These are phyloP conservation scores for Mariannaea sp. DNA, from an alignment of 2,329 filamentous ascomycete species.

Conservation along the genomic window DNA sequence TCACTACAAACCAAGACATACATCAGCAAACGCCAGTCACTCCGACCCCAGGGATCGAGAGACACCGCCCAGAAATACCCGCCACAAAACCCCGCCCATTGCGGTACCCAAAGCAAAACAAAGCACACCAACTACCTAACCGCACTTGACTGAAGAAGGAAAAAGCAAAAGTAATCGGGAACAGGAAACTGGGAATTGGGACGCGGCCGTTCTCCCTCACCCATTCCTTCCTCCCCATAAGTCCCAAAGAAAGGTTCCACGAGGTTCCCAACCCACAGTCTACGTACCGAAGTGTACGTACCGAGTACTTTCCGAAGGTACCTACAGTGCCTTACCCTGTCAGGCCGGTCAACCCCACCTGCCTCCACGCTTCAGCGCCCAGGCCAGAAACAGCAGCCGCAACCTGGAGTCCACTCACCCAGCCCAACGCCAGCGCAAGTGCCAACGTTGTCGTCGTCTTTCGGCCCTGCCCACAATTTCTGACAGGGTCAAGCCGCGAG, in stretches of 20 bases:
- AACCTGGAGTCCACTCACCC: constrained; percentile 22
- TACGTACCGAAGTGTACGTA: no score
- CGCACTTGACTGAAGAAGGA: not conserved
- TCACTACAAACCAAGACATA: not conserved
- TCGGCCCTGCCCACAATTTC: constrained; percentile 15
- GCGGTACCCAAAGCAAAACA: not conserved
- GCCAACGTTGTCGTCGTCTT: constrained; percentile 7
- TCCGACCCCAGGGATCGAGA: constrained; percentile 3
- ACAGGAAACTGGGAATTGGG: constrained; percentile 16
- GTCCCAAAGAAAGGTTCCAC: constrained; percentile 4
- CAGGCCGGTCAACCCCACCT: constrained; percentile 4
- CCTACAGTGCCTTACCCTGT: no score
- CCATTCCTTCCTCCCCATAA: not conserved
- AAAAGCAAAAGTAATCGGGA: not conserved
- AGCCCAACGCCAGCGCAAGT: constrained; percentile 23
- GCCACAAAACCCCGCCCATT: constrained; percentile 6
- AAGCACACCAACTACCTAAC: no score
- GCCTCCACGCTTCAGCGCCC: constrained; percentile 17
- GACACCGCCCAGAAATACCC: constrained; percentile 9
- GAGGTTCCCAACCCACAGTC: constrained; percentile 8
- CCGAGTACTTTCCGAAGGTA: no score
- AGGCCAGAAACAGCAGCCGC: constrained; percentile 31
- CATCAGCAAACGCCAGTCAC: constrained; percentile 8
- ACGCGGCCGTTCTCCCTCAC: not conserved
- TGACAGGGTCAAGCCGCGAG: constrained; percentile 19